phyloP scores from a whole-genome alignment of 495 filamentous ascomycete genomes.

The Cercophora newfieldiana region DNA sequence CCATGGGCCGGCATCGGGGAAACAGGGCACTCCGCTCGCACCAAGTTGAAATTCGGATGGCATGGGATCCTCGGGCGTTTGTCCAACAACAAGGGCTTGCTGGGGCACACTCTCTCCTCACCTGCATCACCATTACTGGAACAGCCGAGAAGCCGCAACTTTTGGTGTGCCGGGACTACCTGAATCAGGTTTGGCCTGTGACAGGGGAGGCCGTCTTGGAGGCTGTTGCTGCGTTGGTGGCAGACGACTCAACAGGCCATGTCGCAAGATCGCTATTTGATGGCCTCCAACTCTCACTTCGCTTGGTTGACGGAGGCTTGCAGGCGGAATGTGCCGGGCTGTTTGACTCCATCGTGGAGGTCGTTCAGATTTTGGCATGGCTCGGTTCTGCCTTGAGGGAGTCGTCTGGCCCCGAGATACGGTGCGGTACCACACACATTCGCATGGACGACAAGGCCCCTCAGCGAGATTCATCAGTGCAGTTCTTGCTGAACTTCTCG shows the following conservation, averaged over 20 bases:
- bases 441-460: not conserved
- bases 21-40: constrained; percentile 7
- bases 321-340: not conserved
- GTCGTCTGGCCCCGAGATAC: not conserved
- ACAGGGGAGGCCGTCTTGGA: constrained; percentile 4
- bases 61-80: constrained; percentile 10
- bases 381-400: constrained; percentile 9
- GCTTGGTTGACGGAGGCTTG: not conserved
- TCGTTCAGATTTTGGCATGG: constrained; percentile 7
- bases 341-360: constrained; percentile 16
- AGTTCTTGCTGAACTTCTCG: not conserved
- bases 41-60: not conserved
- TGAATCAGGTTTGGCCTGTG: constrained; percentile 10
- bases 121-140: constrained; percentile 4
- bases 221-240: not conserved
- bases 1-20: constrained; percentile 4
- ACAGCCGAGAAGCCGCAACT: not conserved
- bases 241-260: not conserved
- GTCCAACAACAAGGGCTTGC: constrained; percentile 7
- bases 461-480: not conserved
- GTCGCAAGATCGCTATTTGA: not conserved
- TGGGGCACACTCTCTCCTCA: not conserved
- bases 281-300: not conserved
- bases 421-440: not conserved
- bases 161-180: not conserved